Percentiles rank a stretch among this genome's conserved stretches.
Evolutionary conservation across 164 flowering plant genomes (phyloP).

Genomic region (Piper betle): DNA sequence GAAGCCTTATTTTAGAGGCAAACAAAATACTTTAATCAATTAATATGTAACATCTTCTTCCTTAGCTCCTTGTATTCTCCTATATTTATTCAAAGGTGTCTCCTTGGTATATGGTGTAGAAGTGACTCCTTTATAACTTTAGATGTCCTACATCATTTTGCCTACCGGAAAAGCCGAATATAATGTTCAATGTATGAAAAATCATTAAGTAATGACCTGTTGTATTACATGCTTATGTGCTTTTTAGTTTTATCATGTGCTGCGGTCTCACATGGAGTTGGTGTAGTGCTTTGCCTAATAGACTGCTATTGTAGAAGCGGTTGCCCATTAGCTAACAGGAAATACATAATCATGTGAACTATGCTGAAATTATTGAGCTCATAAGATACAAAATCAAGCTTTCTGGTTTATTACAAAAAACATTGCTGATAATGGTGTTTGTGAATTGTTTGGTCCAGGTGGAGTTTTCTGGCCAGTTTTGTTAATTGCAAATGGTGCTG

Average conservation of each 20-base stretch:
- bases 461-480: constrained; percentile 85
- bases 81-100: no score
- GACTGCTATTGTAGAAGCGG: background rate
- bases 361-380: no score
- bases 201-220: background rate
- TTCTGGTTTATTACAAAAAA: no score
- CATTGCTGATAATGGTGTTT: background rate
- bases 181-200: no score
- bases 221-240: background rate
- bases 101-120: no score
- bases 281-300: background rate
- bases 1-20: no score
- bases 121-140: background rate
- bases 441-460: constrained; percentile 29
- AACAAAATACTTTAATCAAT: no score
- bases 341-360: no score
- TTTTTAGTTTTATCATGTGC: background rate
- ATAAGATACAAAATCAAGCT: background rate
- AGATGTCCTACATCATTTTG: no score
- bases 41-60: no score
- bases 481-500: constrained; percentile 82
- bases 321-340: background rate
- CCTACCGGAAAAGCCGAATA: background rate
- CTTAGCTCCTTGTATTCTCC: no score
- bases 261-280: background rate